phyloP scores from a whole-genome alignment of 2,329 filamentous ascomycete genomes.

The Pyrenochaeta sp. region DNA sequence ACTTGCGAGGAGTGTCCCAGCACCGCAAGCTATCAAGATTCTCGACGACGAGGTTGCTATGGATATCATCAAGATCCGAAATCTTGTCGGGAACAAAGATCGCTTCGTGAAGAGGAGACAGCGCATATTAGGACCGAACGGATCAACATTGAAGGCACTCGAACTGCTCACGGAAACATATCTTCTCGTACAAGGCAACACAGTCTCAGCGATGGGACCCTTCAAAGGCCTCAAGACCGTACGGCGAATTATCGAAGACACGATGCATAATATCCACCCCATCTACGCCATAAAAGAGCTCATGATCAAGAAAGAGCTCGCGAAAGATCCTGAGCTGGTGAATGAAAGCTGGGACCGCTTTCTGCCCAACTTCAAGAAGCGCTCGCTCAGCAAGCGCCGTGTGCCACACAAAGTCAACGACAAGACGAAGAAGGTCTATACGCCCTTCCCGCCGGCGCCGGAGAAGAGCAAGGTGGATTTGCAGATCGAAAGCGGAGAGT shows the following conservation, averaged over 20 bases:
- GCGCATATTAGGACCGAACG: conserved; percentile 88
- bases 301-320: conserved; percentile 92
- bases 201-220: conserved; percentile 88
- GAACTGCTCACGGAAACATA: conserved; percentile 88
- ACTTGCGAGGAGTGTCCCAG: conserved; percentile 82
- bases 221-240: conserved; percentile 95
- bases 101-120: conserved; percentile 95
- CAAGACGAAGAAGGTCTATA: conserved; percentile 94
- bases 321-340: conserved; percentile 85
- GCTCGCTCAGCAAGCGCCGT: conserved; percentile 83
- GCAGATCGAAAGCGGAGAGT: conserved; percentile 98
- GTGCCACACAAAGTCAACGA: conserved; percentile 87
- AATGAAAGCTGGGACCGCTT: conserved; percentile 96
- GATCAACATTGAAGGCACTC: conserved; percentile 91
- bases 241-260: conserved; percentile 84
- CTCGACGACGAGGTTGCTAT: conserved; percentile 90
- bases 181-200: conserved; percentile 96
- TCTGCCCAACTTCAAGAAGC: conserved; percentile 96
- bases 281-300: conserved; percentile 95
- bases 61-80: conserved; percentile 96
- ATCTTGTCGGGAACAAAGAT: conserved; percentile 90
- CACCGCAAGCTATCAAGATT: conserved; percentile 92
- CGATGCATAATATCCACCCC: conserved; percentile 92
- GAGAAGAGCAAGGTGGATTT: conserved; percentile 99
- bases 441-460: conserved; percentile 93